Evolutionary conservation across 116 monocot genomes (phyloP).

Genomic region (Posidonia oceanica): DNA sequence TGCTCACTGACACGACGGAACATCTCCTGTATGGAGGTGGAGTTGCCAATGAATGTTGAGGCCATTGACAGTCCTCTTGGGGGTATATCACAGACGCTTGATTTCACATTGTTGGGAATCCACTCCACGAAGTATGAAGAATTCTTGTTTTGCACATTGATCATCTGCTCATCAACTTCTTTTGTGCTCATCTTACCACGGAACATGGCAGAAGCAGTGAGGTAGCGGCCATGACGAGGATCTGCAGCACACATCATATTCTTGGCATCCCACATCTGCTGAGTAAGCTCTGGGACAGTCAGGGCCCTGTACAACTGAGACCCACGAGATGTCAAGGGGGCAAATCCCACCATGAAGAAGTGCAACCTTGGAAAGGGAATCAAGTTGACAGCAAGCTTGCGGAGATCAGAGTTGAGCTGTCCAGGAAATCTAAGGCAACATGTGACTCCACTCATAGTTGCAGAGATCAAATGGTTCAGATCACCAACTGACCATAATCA

Average conservation of each 20-base stretch:
- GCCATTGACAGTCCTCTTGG: slow-evolving; percentile 52
- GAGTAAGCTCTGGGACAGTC: slow-evolving; percentile 69
- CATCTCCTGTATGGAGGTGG: slow-evolving; percentile 49
- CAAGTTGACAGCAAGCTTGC: slow-evolving; percentile 54
- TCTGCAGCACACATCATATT: slow-evolving; percentile 81
- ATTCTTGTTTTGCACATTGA: slow-evolving; percentile 89
- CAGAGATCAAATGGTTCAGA: slow-evolving; percentile 55
- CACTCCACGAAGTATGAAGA: slow-evolving; percentile 86
- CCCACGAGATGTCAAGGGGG: slow-evolving; percentile 34
- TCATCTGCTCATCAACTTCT: slow-evolving; percentile 91
- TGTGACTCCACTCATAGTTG: slow-evolving; percentile 27
- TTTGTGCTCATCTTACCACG: slow-evolving; percentile 83
- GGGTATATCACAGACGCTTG: slow-evolving; percentile 70
- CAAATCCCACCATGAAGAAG: slow-evolving; percentile 59
- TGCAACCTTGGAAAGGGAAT: slow-evolving; percentile 61
- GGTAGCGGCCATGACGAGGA: slow-evolving; percentile 60
- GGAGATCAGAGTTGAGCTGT: slow-evolving; percentile 51
- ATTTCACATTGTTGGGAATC: slow-evolving; percentile 91
- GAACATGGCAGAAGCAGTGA: slow-evolving; percentile 45
- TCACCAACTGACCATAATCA: slow-evolving; percentile 27
- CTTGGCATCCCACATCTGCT: slow-evolving; percentile 84
- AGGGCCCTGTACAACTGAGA: slow-evolving; percentile 60
- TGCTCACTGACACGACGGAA: slow-evolving; percentile 54
- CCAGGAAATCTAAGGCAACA: slow-evolving; percentile 59
- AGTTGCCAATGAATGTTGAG: slow-evolving; percentile 44